Base-by-base conservation (phyloP, 495 filamentous ascomycete species). In the Trichoderma gamsii region DNA sequence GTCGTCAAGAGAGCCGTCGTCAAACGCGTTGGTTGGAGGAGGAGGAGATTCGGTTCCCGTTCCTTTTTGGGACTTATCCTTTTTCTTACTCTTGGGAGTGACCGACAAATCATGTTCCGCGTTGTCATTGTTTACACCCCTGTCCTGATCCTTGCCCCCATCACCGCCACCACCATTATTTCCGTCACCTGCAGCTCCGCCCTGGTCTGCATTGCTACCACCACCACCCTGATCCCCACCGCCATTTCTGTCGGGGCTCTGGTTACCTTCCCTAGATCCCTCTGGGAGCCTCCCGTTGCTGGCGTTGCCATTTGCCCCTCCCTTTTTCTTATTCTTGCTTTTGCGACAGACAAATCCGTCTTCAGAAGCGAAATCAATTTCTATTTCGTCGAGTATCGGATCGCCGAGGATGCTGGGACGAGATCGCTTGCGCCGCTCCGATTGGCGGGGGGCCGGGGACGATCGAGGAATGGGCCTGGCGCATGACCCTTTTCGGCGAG, bases 341-440 rank as follows among this genome's bases (percentile, higher is more conserved):
- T 75, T 79, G 67, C 84, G 77, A 66, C 83, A 76, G 5, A 73
- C 66, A 67, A 85, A 81, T 8, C 83, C 81, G 18, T 80, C 78
- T 46, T 83, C 72, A n/a, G 78, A 79, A 3, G 70, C 69, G 41
- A 84, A 77, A 70, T 85, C 80, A 61, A 85, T 72, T 25, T 67
- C 69, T n/a, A 73, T 38, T 38, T 6, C 65, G n/a, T 73, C 70
- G 65, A 71, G 71, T 49, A 67, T 76, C 27, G 78, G 78, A 66
- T 77, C 74, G 21, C 49, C 61, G 41, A 76, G 46, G 27, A 77
- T 63, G 63, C 68, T 72, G 21, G 71, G 59, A 13, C 16, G n/a
- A 9, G 73, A 69, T 29, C 63, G 70, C 25, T 67, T 29, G 41
- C 61, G 64, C 44, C 61, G 68, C 29, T 35, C 56, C 4, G 69